Evolutionary conservation across 176 grass and related monocot genomes (phyloP).

Genomic region (Musa beccarii): DNA sequence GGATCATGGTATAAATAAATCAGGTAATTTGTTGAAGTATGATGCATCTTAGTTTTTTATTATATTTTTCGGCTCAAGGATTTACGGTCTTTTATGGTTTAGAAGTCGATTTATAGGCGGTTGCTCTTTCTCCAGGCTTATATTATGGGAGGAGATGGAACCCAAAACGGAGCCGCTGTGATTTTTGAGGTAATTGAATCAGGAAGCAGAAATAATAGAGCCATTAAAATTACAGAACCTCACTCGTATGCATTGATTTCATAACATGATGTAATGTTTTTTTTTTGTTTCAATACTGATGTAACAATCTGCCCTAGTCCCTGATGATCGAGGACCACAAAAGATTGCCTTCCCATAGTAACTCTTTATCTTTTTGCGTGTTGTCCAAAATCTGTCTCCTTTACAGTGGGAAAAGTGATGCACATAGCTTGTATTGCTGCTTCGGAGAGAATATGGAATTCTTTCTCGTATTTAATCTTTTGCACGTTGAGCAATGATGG

Average conservation of each 20-base stretch:
- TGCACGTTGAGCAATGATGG: too few species aligned
- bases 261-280: too few species aligned
- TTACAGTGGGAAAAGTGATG: too few species aligned
- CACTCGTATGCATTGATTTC: not conserved
- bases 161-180: conserved; percentile 8
- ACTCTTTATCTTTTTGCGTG: not conserved
- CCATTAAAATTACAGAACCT: not conserved
- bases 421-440: too few species aligned
- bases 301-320: too few species aligned
- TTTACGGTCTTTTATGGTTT: not conserved
- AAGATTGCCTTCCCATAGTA: too few species aligned
- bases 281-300: too few species aligned
- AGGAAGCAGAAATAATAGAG: not conserved
- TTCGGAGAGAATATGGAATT: not conserved
- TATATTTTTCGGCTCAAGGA: not conserved
- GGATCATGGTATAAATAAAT: conserved; percentile 13
- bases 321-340: too few species aligned
- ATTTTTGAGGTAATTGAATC: conserved; percentile 10
- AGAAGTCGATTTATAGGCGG: too few species aligned
- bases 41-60: not conserved
- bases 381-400: not conserved
- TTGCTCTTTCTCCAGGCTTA: not conserved
- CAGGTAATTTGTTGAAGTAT: not conserved
- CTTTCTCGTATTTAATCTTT: not conserved
- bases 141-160: conserved; percentile 19